phyloP scores from a whole-genome alignment of 2,329 filamentous ascomycete species.

The Sporothrix humicola region DNA sequence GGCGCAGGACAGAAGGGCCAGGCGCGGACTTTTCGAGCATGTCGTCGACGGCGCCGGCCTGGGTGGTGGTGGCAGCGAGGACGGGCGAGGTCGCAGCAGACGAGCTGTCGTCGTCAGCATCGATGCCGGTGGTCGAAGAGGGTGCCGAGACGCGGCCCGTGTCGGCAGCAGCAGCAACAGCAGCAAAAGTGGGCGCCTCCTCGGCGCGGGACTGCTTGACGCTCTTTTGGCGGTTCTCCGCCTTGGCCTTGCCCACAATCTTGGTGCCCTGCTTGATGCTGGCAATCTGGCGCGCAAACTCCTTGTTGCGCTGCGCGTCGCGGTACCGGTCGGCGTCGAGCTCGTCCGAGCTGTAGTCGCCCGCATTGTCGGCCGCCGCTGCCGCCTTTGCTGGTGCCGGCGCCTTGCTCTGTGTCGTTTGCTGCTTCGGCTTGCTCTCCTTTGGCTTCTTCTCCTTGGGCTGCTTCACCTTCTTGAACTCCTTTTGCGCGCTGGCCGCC shows the following conservation, averaged over 20 bases:
- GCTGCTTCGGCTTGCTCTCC: slow-evolving; percentile 43
- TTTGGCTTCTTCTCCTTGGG: slow-evolving; percentile 45
- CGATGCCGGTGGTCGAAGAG: slow-evolving; percentile 74
- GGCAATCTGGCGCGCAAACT: slow-evolving; percentile 76
- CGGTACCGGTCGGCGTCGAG: slow-evolving; percentile 46
- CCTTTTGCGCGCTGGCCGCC: slow-evolving; percentile 46
- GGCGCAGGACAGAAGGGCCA: slow-evolving; percentile 75
- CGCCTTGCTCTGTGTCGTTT: slow-evolving; percentile 46
- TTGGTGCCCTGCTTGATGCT: slow-evolving; percentile 73
- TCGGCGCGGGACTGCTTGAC: slow-evolving; percentile 71
- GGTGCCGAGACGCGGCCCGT: slow-evolving; percentile 60
- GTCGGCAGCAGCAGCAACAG: slow-evolving; percentile 38
- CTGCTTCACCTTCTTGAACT: slow-evolving; percentile 42
- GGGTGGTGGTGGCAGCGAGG: slow-evolving; percentile 52
- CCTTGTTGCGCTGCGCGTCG: slow-evolving; percentile 56
- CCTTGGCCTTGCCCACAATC: slow-evolving; percentile 58
- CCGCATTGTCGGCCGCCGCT: slow-evolving; percentile 33
- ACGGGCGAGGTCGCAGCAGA: slow-evolving; percentile 70
- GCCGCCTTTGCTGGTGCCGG: slow-evolving; percentile 35
- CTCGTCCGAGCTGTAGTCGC: slow-evolving; percentile 57
- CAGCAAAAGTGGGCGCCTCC: slow-evolving; percentile 48
- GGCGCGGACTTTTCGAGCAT: slow-evolving; percentile 80
- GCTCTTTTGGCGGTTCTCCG: slow-evolving; percentile 70
- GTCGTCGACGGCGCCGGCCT: slow-evolving; percentile 77
- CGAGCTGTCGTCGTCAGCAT: slow-evolving; percentile 82